These are phyloP conservation scores for Suillus lakei DNA, from an alignment of 768 basidiomycete genomes.

Conservation along the genomic window DNA sequence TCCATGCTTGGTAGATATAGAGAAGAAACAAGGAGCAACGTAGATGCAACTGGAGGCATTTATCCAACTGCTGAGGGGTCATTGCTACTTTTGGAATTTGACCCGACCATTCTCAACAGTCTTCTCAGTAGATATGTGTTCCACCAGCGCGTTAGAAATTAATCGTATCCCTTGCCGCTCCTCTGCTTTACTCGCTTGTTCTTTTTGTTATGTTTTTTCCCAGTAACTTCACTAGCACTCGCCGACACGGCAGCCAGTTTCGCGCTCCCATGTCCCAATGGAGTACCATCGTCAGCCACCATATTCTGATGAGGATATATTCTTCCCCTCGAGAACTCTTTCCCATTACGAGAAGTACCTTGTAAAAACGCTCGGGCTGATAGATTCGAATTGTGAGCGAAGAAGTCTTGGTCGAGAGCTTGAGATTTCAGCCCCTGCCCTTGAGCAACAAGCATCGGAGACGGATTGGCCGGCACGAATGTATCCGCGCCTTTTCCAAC, in stretches of 20 bases:
- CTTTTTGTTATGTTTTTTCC: constrained; percentile 89
- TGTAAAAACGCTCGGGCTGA: constrained; percentile 68
- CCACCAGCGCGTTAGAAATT: constrained; percentile 9
- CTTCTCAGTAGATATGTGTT: neutral
- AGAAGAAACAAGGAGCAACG: constrained; percentile 1
- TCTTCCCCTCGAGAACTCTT: constrained; percentile 64
- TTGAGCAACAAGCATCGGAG: constrained; percentile 33
- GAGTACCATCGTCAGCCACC: constrained; percentile 80
- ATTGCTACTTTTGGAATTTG: constrained; percentile 5
- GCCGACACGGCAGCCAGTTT: constrained; percentile 48
- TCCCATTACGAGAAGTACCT: constrained; percentile 58
- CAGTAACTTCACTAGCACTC: constrained; percentile 39
- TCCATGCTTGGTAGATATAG: constrained; percentile 1
- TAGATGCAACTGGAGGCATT: neutral
- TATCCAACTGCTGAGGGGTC: constrained; percentile 1
- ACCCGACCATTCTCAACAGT: neutral
- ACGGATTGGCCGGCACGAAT: constrained; percentile 56
- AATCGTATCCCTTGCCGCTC: constrained; percentile 93
- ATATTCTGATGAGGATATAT: constrained; percentile 85
- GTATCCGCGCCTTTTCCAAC: constrained; percentile 87
- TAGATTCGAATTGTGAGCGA: constrained; percentile 57
- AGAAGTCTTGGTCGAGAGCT: constrained; percentile 85
- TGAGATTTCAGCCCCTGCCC: constrained; percentile 56
- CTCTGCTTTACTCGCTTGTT: constrained; percentile 83
- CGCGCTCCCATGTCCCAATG: constrained; percentile 48